Base-by-base conservation (phyloP, 192 early-diverging fungal genomes). In the Rhizophagus prolifer region DNA sequence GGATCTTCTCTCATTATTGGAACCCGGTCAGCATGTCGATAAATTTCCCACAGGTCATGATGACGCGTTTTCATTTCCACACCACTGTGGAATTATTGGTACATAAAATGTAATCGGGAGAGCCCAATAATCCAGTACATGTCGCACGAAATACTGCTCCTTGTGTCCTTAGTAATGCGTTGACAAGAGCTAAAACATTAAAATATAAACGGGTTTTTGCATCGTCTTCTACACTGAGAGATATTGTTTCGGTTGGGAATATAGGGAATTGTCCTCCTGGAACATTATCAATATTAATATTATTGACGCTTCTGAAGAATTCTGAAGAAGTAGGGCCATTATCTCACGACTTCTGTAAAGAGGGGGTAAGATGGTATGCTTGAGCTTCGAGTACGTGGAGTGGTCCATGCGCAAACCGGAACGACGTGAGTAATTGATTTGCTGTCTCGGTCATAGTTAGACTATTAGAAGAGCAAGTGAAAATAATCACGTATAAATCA, bases 41-140 rank as follows among this genome's bases (percentile, higher is more conserved):
- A 70, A 70, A 70, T 54, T 47, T 41, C 23, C 68, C 69, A 70
- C 21, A 70, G 41, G n/a, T 70, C 5, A 70, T 54, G 10, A 70
- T 38, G 41, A 23, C 69, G 69, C 69, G 69, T 50, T 70, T 70
- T 70, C n/a, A 70, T 28, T 54, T 70, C 44, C 69, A 70, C 69
- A 0, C 46, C 19, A 47, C 44, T 44, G 69, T 25, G 13, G 9
- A 54, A 70, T 70, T 70, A 70, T 70, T 70, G 12, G 41, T 70
- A 7, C 69, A 47, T n/a, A 70, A 25, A 70, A 70, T 21, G 23
- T 13, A 23, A 25, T 70, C 69, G 9, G 69, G 9, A 47, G 26
- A 16, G 2, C 69, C 44, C 25, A 70, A 50, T 2, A 44, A 47
- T 47, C 69, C 10, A 19, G 2, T 3, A 65, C 6, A 6, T 65